phyloP scores from a whole-genome alignment of 345 rosid species.

The Sonneratia caseolaris region DNA sequence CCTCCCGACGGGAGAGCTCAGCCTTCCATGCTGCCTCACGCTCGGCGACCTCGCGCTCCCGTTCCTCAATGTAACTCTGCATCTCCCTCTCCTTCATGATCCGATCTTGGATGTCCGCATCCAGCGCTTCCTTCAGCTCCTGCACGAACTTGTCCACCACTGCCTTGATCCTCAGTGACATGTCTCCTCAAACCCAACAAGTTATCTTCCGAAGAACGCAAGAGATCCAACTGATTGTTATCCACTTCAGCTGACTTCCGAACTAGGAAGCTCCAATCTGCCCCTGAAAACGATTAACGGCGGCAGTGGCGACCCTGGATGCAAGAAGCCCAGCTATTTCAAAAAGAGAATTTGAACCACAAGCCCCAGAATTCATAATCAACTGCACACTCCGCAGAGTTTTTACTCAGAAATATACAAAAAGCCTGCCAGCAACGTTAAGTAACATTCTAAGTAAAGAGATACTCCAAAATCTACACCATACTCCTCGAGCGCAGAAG shows the following conservation, averaged over 20 bases:
- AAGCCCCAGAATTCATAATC: background rate
- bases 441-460: background rate
- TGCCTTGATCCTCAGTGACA: slow-evolving; percentile 79
- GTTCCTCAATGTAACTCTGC: slow-evolving; percentile 94
- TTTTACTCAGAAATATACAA: background rate
- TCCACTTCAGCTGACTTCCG: background rate
- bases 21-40: slow-evolving; percentile 99
- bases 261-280: background rate
- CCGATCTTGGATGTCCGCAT: slow-evolving; percentile 91
- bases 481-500: background rate
- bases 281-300: background rate
- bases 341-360: background rate
- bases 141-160: slow-evolving; percentile 96
- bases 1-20: slow-evolving; percentile 95
- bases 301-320: background rate
- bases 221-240: background rate
- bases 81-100: slow-evolving; percentile 98
- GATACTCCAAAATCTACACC: background rate
- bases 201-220: background rate
- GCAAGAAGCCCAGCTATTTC: background rate
- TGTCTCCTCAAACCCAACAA: slow-evolving; percentile 14
- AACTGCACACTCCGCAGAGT: background rate
- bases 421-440: background rate
- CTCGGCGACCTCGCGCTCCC: slow-evolving; percentile 96
- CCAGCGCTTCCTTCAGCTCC: slow-evolving; percentile 90